Base-by-base conservation (phyloP, 768 basidiomycete genomes). In the Amanita muscaria region DNA sequence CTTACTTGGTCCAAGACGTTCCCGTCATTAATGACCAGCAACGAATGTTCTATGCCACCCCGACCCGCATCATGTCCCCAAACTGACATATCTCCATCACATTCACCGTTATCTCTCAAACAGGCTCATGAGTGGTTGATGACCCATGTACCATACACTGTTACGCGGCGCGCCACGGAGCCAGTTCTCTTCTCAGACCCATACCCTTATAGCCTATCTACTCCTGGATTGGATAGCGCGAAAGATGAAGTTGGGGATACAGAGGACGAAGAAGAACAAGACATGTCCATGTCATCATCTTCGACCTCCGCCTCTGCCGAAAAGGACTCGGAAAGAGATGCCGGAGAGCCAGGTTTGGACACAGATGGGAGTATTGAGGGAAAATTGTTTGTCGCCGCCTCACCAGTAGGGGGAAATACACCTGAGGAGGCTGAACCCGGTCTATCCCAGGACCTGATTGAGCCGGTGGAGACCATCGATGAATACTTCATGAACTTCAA, bases 121-220 rank as follows among this genome's bases (percentile, higher is more conserved):
- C 22, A 35, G 5, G 12, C 23, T 4, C 27, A 40, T 27, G 39
- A 40, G 15, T 40, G 25, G 30, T 6, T 15, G 14, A 36, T 34
- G 2, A 14, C 43, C 10, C 9, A 32, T 36, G 4, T 6, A 2
- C 18, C 31, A 15, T 42, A 4, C 16, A 10, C 29, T n/a, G 9
- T 36, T 12, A 11, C 43, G 19, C 43, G 34, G 21, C 23, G 44
- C 8, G 46, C 65, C 5, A 59, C 59, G 29, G 56, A 58, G 21
- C 66, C 64, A 15, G 51, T 66, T 44, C 50, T 72, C 11, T 55
- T 61, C 44, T 43, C 59, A 19, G 72, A 73, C 50, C 69, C 72
- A 2, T 74, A 69, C 50, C 73, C 73, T 1, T 68, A 68, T 38
- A 70, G 67, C 48, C 62, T 76, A 30, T 73, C 74, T 0, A 70